Base-by-base conservation (phyloP, 129 eudicot genomes). In the Sambucus nigra region DNA sequence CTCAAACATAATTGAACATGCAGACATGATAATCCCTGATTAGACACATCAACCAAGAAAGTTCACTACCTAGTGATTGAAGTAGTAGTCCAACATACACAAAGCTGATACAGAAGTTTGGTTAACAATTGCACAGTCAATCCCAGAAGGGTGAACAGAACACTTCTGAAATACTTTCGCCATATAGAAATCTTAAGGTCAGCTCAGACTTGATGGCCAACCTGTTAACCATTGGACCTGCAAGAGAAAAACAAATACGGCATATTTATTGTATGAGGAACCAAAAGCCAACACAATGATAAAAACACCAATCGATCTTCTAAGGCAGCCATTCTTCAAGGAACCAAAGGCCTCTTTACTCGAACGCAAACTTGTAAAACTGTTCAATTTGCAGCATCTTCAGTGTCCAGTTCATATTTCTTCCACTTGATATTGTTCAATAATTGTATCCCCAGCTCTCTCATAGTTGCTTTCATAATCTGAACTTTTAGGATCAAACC, bases 11-110 rank as follows among this genome's bases (percentile, higher is more conserved):
- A 31, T 11, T 5, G 1, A 56, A 8, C 24, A 33, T 19, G 45
- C 47, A 68, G 50, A 41, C 33, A 44, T 22, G 52, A 52, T 24
- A 63, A 47, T 50, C 61, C 51, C 45, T 50, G 58, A 29, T 4
- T n/a, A 14, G 49, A 64, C 72, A 57, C n/a, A 17, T 61, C 51
- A 44, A 69, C 63, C 53, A 59, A 50, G 64, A 60, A 66, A 47
- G 61, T 28, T 53, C 26, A 74, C 82, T 77, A 74, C 85, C 86
- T 71, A 83, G 56, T 35, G 53, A 61, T 59, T 64, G 66, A 63
- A 79, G 79, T 69, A 60, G 74, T 51, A 76, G 63, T 77, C 69
- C 81, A 57, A 73, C 81, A 84, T 72, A 77, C 77, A 74, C 67
- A 74, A 77, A 80, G 75, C 64, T 58, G 77, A 72, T 57, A 65